A percentile compares a stretch with the other conserved stretches of the same genome.
Conservation (phyloP, 805 yeast genomes). For the Kluyveromyces aestuarii region DNA sequence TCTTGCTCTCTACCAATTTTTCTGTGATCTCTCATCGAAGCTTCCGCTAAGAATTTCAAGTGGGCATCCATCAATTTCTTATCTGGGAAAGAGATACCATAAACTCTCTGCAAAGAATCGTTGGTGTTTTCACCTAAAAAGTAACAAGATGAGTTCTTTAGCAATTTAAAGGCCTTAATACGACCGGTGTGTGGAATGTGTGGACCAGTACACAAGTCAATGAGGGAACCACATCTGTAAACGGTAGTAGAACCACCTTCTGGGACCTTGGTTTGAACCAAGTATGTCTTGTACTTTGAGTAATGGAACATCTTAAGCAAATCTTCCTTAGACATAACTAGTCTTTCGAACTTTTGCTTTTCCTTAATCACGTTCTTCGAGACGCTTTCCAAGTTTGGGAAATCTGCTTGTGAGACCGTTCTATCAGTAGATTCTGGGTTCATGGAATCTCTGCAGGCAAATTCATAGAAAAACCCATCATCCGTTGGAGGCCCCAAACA, state of each 20-base stretch:
- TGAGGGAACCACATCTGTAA: slow-evolving; percentile 94
- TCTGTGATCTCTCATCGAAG: slow-evolving; percentile 92
- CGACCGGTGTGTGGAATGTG: slow-evolving; percentile 97
- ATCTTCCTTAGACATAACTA: slow-evolving; percentile 86
- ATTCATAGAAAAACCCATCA: slow-evolving; percentile 96
- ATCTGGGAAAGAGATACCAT: slow-evolving; percentile 98
- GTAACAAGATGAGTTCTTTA: slow-evolving; percentile 94
- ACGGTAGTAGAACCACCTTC: slow-evolving; percentile 96
- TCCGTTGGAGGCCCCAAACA: slow-evolving; percentile 95
- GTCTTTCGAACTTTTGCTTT: slow-evolving; percentile 89
- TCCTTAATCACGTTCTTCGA: slow-evolving; percentile 88
- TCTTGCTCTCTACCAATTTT: slow-evolving; percentile 96
- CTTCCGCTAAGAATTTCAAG: slow-evolving; percentile 89
- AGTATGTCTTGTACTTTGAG: slow-evolving; percentile 89
- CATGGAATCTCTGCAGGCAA: slow-evolving; percentile 48
- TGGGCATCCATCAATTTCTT: slow-evolving; percentile 93
- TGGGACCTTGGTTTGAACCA: slow-evolving; percentile 82
- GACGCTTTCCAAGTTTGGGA: slow-evolving; percentile 72
- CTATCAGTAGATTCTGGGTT: slow-evolving; percentile 58
- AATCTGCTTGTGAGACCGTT: slow-evolving; percentile 75
- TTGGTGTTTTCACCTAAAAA: slow-evolving; percentile 88
- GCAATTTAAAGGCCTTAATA: slow-evolving; percentile 85
- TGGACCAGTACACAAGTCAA: slow-evolving; percentile 96
- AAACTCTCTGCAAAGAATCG: slow-evolving; percentile 93
- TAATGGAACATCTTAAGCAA: slow-evolving; percentile 87